Base-by-base conservation (phyloP, 208 protist genomes). In the Borovskyia barvae region DNA sequence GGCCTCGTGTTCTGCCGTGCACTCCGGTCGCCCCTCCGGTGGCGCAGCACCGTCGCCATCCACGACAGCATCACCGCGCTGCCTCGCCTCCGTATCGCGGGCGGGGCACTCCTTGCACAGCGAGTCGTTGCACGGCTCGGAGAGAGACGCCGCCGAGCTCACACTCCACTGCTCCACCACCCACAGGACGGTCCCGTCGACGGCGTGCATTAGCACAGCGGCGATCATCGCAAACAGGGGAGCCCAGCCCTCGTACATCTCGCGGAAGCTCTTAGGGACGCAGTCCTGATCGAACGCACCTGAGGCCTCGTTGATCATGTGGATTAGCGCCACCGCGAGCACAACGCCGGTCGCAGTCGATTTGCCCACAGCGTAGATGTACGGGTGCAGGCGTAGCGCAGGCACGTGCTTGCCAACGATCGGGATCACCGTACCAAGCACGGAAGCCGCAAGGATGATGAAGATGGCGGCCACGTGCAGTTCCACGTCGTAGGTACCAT, bases 401-500 rank as follows among this genome's bases (percentile, higher is more conserved):
- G 50, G 71, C 25, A 82, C 46, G 48, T 62, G 70, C 54, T 77
- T 82, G 12, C 78, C 78, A 35, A 80, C 14, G 32, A 89, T 58
- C 15, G 82, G 82, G 22, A 89, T 53, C 30, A 76, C 14, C 20
- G 72, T 78, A 7, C 82, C 82, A n/a, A 85, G 5, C 14, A 72
- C 35, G 14, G 82, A 89, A 53, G 75, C 67, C 1, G 33, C 61
- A 1, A 91, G 64, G n/a, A 91, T 52, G 33, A 91, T 65, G 62
- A 91, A 85, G 22, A 91, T 71, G 8, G 80, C 80, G 12, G 50
- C 67, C 24, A 91, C 56, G 63, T 91, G 84, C 48, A 87, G 37
- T 12, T 70, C 63, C 33, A 76, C 48, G 24, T 66, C 74, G 55
- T 82, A 89, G 11, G 22, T 26, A 11, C 75, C 77, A 5, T 72